Evolutionary conservation across 805 yeast genomes (phyloP), one percentile per base, ranked within the genome.

Genomic region (Ogataea philodendri): DNA sequence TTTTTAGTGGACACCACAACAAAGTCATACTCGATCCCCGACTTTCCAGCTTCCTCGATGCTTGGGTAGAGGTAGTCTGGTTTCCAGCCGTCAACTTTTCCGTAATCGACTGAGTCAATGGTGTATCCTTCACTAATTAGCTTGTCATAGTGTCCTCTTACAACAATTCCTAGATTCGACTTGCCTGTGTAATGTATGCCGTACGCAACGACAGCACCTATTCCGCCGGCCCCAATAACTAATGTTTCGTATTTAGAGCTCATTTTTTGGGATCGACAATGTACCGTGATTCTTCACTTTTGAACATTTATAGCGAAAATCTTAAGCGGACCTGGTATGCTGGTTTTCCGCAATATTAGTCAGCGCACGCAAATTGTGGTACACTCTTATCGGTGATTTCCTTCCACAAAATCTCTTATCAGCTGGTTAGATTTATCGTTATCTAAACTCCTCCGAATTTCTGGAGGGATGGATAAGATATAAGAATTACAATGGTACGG

Each of bases 181-280:
- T 67, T 60, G 0, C 67, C 72, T 29, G 65, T 64, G 35, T 62
- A 60, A 41, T 62, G 64, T 18, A 86, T 63, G 0, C 84, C 76
- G 31, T 75, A 68, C 0, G 93, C 86, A 4, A 79, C 78, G 20
- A 85, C 74, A 2, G 84, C 69, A 19, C 95, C 95, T 5, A 86
- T 89, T 15, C 94, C 95, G 9, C 95, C 95, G 2, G 86, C 72
- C 5, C 95, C 95, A 20, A 84, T 70, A 2, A 42, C 29, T 5
- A 40, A 23, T 13, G 35, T 40, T 28, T 40, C 32, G 13, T 22
- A 24, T 17, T 32, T 40, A 9, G 40, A 32, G n/a, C n/a, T n/a
- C n/a, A n/a, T n/a, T n/a, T n/a, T n/a, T n/a, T n/a, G n/a, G n/a
- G n/a, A n/a, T n/a, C n/a, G n/a, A n/a, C n/a, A n/a, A n/a, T n/a